Evolutionary conservation across 345 rosid species (phyloP).

Genomic region (Trapa bicornis): DNA sequence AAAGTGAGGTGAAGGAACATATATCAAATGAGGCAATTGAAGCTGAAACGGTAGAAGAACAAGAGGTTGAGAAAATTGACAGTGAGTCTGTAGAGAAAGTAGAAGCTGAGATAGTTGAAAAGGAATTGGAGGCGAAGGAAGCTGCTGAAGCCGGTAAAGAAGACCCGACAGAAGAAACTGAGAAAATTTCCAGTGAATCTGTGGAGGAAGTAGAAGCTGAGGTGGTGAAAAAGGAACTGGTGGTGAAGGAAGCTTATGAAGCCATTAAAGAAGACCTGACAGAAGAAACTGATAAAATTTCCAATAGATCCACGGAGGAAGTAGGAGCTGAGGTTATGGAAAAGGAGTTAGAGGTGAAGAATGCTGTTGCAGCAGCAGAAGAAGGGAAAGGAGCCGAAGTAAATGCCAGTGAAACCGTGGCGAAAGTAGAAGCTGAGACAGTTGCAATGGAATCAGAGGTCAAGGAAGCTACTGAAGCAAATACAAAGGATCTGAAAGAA

Average conservation of each 20-base stretch:
- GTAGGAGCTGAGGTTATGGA: neutral
- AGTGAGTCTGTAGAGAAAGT: slow-evolving; percentile 7
- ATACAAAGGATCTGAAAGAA: slow-evolving; percentile 1
- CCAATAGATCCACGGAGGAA: slow-evolving; percentile 4
- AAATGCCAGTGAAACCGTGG: slow-evolving; percentile 3
- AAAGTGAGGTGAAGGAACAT: slow-evolving; percentile 2
- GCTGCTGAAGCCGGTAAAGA: slow-evolving; percentile 5
- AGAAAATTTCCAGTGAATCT: neutral
- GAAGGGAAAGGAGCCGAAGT: neutral
- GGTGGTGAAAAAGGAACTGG: slow-evolving; percentile 3
- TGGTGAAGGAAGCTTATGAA: neutral
- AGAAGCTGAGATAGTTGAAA: neutral
- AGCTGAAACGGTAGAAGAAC: slow-evolving; percentile 5
- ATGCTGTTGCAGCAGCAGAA: slow-evolving; percentile 5
- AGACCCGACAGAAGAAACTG: neutral
- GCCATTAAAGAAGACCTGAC: slow-evolving; percentile 4
- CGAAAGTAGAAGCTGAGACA: neutral
- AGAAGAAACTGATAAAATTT: neutral
- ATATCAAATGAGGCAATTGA: neutral
- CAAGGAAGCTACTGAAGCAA: slow-evolving; percentile 2
- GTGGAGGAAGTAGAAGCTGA: neutral
- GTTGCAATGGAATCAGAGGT: neutral
- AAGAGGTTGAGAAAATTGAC: neutral
- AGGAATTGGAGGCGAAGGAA: slow-evolving; percentile 6
- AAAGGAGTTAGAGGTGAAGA: slow-evolving; percentile 3